Conservation (phyloP, 23 red algal genomes). For the Cyanidiococcus yangmingshanensis region DNA sequence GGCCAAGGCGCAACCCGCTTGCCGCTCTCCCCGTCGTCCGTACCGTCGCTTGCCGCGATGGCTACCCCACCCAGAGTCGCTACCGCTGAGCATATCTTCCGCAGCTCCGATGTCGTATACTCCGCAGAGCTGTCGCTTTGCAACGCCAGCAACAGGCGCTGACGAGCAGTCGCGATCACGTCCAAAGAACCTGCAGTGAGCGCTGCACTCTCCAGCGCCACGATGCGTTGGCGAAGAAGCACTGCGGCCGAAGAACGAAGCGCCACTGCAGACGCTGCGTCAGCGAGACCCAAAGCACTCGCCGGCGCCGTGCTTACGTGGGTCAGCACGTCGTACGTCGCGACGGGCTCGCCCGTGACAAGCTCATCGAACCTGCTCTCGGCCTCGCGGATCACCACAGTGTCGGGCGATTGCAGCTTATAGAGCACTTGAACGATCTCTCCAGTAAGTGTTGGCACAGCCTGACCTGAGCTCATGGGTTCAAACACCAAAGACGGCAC, state of each 20-base stretch:
- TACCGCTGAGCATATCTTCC: background rate
- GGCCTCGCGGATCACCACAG: background rate
- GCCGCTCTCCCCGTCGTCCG: background rate
- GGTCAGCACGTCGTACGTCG: background rate
- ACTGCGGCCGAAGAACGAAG: background rate
- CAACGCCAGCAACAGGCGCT: background rate
- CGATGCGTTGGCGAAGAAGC: constrained; percentile 7
- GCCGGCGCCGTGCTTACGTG: background rate
- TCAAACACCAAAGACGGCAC: background rate
- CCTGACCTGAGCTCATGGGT: background rate
- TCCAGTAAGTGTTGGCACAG: background rate
- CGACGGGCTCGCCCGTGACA: background rate
- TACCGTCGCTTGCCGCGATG: background rate
- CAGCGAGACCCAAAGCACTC: background rate
- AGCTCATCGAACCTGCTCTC: background rate
- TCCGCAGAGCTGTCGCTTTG: background rate
- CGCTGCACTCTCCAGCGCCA: background rate
- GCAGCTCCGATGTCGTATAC: constrained; percentile 5
- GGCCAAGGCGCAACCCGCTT: constrained; percentile 19
- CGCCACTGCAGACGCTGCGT: background rate
- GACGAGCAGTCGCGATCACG: background rate
- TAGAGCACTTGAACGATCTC: background rate
- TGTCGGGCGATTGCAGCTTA: background rate
- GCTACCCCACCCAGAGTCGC: background rate
- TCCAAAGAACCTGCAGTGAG: background rate